Conservation (phyloP, 345 rosid genomes). For the Gossypium stocksii region DNA sequence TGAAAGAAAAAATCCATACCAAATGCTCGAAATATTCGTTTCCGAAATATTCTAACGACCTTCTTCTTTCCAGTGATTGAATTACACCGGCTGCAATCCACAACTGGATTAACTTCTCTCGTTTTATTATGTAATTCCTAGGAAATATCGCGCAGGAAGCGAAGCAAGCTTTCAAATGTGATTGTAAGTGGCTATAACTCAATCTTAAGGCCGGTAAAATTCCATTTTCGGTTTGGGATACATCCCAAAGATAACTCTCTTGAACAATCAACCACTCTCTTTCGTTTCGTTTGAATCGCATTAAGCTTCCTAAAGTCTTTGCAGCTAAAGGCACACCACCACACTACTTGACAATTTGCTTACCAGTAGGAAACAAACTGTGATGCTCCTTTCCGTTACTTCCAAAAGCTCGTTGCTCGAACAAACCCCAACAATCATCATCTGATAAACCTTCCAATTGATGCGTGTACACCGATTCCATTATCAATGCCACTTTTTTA, state of each 20-base stretch:
- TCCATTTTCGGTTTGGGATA: constrained; percentile 11
- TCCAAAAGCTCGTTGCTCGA: constrained; percentile 19
- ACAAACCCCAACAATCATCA: constrained; percentile 10
- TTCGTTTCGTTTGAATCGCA: constrained; percentile 22
- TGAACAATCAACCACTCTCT: constrained; percentile 21
- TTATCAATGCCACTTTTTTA: constrained; percentile 17
- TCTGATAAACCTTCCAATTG: constrained; percentile 14
- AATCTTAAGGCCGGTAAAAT: constrained; percentile 22
- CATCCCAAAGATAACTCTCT: constrained; percentile 21
- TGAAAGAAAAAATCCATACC: constrained; percentile 22
- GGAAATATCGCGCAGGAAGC: constrained; percentile 28
- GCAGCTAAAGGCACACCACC: constrained; percentile 30
- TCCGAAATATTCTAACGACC: constrained; percentile 13
- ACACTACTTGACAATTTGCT: constrained; percentile 23
- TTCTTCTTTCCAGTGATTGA: neutral
- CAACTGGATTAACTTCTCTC: constrained; percentile 17
- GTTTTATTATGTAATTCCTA: constrained; percentile 15
- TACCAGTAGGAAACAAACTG: constrained; percentile 18
- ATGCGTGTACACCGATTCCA: constrained; percentile 12
- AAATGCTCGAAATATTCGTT: constrained; percentile 24
- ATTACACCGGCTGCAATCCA: constrained; percentile 32
- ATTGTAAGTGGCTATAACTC: constrained; percentile 26
- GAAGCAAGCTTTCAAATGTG: constrained; percentile 26
- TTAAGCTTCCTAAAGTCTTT: constrained; percentile 22
- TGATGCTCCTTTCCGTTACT: neutral